These are phyloP conservation scores for Exserohilum rostratum DNA, from an alignment of 2,329 filamentous ascomycete species.

Conservation along the genomic window DNA sequence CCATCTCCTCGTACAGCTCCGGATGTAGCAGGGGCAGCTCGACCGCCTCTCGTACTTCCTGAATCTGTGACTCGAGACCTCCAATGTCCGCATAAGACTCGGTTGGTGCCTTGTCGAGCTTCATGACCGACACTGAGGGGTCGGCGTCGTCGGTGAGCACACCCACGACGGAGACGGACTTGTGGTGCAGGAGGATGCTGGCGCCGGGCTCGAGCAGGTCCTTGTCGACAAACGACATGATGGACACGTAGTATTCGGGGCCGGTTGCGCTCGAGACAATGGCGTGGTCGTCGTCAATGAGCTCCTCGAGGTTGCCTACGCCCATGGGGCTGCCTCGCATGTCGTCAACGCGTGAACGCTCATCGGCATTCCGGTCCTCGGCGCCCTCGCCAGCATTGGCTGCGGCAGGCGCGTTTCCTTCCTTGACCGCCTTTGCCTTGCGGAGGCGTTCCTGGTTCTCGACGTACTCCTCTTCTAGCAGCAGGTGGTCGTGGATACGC, in stretches of 20 bases:
- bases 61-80: slow-evolving; percentile 91
- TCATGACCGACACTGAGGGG: slow-evolving; percentile 97
- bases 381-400: slow-evolving; percentile 71
- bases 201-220: slow-evolving; percentile 95
- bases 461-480: slow-evolving; percentile 97
- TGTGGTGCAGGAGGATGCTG: slow-evolving; percentile 94
- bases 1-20: slow-evolving; percentile 99
- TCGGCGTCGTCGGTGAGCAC: slow-evolving; percentile 96
- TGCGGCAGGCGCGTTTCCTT: slow-evolving; percentile 61
- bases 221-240: slow-evolving; percentile 99
- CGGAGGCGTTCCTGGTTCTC: slow-evolving; percentile 97
- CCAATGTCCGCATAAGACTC: slow-evolving; percentile 99
- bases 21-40: slow-evolving; percentile 94
- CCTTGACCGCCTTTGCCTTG: slow-evolving; percentile 75
- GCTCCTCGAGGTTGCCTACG: slow-evolving; percentile 94
- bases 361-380: slow-evolving; percentile 88
- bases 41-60: slow-evolving; percentile 96
- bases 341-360: slow-evolving; percentile 92
- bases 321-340: slow-evolving; percentile 99
- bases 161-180: slow-evolving; percentile 96
- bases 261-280: slow-evolving; percentile 98
- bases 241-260: slow-evolving; percentile 98
- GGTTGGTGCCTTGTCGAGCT: slow-evolving; percentile 96
- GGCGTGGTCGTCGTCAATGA: slow-evolving; percentile 98
- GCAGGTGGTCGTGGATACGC: slow-evolving; percentile 93